Percentiles rank a stretch among this genome's conserved stretches.
These are phyloP conservation scores for Leptographium flavum DNA, from an alignment of 2,329 filamentous ascomycete genomes.

Conservation along the genomic window DNA sequence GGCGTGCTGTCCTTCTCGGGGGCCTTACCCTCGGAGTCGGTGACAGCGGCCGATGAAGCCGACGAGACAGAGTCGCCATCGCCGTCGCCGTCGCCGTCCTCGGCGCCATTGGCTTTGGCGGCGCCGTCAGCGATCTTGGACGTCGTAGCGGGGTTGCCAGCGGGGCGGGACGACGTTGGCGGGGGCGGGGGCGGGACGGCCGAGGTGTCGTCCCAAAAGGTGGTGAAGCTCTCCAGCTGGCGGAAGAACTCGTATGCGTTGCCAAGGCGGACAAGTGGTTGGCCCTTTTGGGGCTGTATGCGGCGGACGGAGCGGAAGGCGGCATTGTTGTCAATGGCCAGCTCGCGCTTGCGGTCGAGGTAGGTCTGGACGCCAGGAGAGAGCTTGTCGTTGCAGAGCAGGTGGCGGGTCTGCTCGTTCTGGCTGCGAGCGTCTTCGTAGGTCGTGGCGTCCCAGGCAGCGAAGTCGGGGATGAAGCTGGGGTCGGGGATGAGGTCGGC, in stretches of 20 bases:
- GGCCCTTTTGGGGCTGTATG: conserved; percentile 36
- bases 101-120: not conserved
- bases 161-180: conserved; percentile 21
- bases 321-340: conserved; percentile 39
- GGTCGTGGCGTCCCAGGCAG: conserved; percentile 33
- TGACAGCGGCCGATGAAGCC: conserved; percentile 5
- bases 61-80: conserved; percentile 7
- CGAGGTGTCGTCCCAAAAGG: conserved; percentile 48
- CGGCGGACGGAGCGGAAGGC: conserved; percentile 49
- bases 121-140: not conserved
- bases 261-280: conserved; percentile 39
- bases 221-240: conserved; percentile 42
- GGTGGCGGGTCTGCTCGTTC: conserved; percentile 32
- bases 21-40: conserved; percentile 8
- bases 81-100: conserved; percentile 8
- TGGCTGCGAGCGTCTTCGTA: conserved; percentile 32
- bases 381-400: conserved; percentile 35
- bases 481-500: conserved; percentile 39
- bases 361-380: conserved; percentile 46
- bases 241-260: conserved; percentile 54
- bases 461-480: conserved; percentile 37
- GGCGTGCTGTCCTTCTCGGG: conserved; percentile 4
- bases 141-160: conserved; percentile 15
- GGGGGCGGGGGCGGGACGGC: conserved; percentile 14
- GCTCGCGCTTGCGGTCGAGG: conserved; percentile 41